Conservation (phyloP, 2,329 filamentous ascomycete species). For the Fusarium fracticaudum region DNA sequence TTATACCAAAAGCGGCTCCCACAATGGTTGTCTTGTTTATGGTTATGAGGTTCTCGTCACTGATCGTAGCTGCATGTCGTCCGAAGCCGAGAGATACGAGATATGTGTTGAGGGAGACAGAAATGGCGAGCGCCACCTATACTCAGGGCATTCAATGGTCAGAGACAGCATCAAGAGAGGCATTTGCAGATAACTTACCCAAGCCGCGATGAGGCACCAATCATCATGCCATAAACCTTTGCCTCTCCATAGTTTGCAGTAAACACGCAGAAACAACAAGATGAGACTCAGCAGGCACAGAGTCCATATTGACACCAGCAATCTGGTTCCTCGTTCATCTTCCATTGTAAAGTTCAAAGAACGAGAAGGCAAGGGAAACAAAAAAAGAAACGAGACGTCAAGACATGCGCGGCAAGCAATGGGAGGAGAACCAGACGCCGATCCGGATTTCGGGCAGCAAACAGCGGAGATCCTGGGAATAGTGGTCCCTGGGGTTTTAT, state of each 20-base stretch:
- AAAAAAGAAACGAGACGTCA: not conserved
- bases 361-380: not conserved
- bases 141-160: not conserved
- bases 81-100: slow-evolving; percentile 46
- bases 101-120: slow-evolving; percentile 46
- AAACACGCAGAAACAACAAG: slow-evolving; percentile 46
- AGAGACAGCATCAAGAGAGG: not conserved
- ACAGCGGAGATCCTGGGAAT: not conserved
- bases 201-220: slow-evolving; percentile 47
- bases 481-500: slow-evolving; percentile 17
- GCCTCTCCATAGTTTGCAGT: slow-evolving; percentile 50
- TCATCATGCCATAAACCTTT: slow-evolving; percentile 52
- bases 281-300: slow-evolving; percentile 37
- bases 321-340: slow-evolving; percentile 41
- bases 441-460: slow-evolving; percentile 20
- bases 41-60: slow-evolving; percentile 33
- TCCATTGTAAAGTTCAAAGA: not conserved
- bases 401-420: not conserved
- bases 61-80: slow-evolving; percentile 35
- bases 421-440: not conserved
- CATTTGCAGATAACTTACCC: slow-evolving; percentile 42
- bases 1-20: slow-evolving; percentile 45
- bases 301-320: slow-evolving; percentile 47
- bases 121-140: slow-evolving; percentile 42
- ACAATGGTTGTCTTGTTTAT: slow-evolving; percentile 45